Conservation (phyloP, 139 green algal species). For the Diplosphaera chodatii region DNA sequence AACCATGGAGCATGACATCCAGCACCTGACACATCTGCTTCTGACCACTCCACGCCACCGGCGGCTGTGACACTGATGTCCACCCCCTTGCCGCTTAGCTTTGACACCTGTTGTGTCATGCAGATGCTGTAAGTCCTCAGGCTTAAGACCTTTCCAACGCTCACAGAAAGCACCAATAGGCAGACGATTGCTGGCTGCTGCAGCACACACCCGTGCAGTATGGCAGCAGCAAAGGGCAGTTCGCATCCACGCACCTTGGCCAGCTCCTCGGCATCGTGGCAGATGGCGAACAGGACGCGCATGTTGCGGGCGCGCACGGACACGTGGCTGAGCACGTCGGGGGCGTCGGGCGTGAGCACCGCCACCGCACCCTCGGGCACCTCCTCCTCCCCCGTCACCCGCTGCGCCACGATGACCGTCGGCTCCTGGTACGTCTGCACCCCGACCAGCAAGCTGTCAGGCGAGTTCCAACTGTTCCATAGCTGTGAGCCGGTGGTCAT, state of each 20-base stretch:
- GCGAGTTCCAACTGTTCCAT: too few relatives aligned
- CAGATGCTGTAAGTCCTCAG: too few relatives aligned
- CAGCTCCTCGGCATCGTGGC: conserved; percentile 50
- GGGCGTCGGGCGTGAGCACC: conserved; percentile 78
- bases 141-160: too few relatives aligned
- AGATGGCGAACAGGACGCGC: conserved; percentile 57
- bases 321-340: conserved; percentile 88
- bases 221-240: too few relatives aligned
- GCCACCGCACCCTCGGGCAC: conserved; percentile 83
- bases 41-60: conserved; percentile 66
- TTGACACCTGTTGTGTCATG: background rate
- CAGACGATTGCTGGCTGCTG: too few relatives aligned
- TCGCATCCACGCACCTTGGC: conserved; percentile 43
- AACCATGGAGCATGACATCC: too few relatives aligned
- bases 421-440: conserved; percentile 58
- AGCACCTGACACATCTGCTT: conserved; percentile 14
- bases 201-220: too few relatives aligned
- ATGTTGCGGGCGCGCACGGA: conserved; percentile 89
- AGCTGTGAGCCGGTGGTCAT: too few relatives aligned
- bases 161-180: too few relatives aligned
- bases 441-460: too few relatives aligned
- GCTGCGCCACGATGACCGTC: conserved; percentile 79
- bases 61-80: conserved; percentile 38
- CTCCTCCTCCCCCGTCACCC: conserved; percentile 89
- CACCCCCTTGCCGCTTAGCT: background rate